Evolutionary conservation across 768 basidiomycete species (phyloP), one percentile per base, ranked within the genome.

Genomic region (Boletus sensibilis): DNA sequence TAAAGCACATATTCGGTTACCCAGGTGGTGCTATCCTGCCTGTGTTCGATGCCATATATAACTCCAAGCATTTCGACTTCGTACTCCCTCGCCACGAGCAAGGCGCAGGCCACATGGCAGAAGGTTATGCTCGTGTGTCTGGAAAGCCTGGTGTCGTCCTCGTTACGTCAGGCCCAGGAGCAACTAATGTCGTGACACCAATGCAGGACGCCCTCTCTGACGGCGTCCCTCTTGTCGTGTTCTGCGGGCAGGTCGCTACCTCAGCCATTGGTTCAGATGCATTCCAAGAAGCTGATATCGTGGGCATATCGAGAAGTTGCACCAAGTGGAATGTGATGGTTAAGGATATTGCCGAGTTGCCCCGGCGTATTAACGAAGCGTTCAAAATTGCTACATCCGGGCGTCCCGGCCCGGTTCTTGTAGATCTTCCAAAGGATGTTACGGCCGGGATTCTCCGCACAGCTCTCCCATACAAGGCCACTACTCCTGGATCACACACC

Each of bases 241-340:
- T 98, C 76, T 85, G 87, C 44, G 96, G 97, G 1, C 96, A 98
- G 78, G 96, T 99, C n/a, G 96, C 97, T 0, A 98, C 96, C 9
- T 91, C 91, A n/a, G 88, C 92, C 50, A 99, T 99, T 58, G 96
- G 96, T n/a, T 95, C 92, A 16, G 96, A 99, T 68, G 92, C 93
- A 1, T 99, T 99, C 83, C 97, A 99, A 71, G 97, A 99, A 75
- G 97, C 97, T 39, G 97, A 99, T 71, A 75, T 98, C 48, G 80
- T 99, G 53, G 97, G 97, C 47, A 99, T 98, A 73, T 97, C 95
- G 31, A 82, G 96, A 49, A 87, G 88, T 64, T 99, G 97, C 77
- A 98, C 97, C 25, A 99, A 98, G 72, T 98, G 97, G 97, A 98
- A 99, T 69, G 96, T 99, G 58, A 96, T 98, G 94, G 92, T 98